Base-by-base conservation (phyloP, 495 filamentous ascomycete species). In the Penicillium waksmanii region DNA sequence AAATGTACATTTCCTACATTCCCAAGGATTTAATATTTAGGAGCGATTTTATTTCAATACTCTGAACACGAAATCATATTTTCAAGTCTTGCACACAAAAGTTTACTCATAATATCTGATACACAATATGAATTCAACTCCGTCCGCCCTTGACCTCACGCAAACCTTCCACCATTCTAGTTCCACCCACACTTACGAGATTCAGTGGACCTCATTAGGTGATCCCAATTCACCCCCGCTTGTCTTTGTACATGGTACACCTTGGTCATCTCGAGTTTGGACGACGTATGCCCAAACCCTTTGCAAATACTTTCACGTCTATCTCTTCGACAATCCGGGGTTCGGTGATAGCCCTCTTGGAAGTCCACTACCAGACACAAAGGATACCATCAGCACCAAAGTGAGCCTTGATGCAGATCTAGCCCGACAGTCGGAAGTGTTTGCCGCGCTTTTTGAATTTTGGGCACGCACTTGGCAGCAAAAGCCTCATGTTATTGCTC, bases 321-420 rank as follows among this genome's bases (percentile, higher is more conserved):
- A 77, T 52, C 63, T 77, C n/a, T 75, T 70, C 49, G 74, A 77
- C 57, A 72, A 71, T 31, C 74, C 74, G 6, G 72, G 72, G 12
- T 77, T 70, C 62, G 74, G 74, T 23, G 31, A 51, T 4, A 65
- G 62, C 3, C 61, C 60, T 0, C 60, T 60, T 11, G 63, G 65
- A 53, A 46, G 54, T 1, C 57, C 67, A 2, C 55, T 65, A 0
- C 57, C 56, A 8, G 51, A 27, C 15, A 53, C 60, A 60, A 27
- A 42, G 33, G 15, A 35, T 11, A 25, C 5, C 7, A 54, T 55
- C 56, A 64, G 13, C 18, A 38, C 60, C 11, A 61, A 64, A 38
- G 25, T 50, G 0, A 67, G 59, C 0, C 58, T 66, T 0, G 66
- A 75, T 38, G 67, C 61, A 13, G 53, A 60, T 23, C 67, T 75